These are phyloP conservation scores for Leccinum imitatum DNA, from an alignment of 768 basidiomycete species.

Conservation along the genomic window DNA sequence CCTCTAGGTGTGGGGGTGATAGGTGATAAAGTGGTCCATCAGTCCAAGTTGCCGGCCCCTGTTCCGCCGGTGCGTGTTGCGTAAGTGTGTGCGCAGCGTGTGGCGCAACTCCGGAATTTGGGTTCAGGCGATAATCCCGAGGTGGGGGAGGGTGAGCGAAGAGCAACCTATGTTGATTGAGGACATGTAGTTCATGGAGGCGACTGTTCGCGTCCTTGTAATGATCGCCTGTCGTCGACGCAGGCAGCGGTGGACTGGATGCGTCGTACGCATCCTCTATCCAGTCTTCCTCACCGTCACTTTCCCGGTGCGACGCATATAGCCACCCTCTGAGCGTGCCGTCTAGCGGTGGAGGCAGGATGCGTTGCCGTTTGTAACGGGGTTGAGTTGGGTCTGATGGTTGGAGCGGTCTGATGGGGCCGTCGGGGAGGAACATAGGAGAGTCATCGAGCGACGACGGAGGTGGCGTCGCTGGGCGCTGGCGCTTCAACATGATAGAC, in stretches of 20 bases:
- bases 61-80: slow-evolving; percentile 4
- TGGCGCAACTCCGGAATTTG: background rate
- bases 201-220: slow-evolving; percentile 65
- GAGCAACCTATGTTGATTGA: slow-evolving; percentile 62
- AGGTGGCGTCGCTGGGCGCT: slow-evolving; percentile 45
- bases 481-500: slow-evolving; percentile 53
- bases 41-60: background rate
- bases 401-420: slow-evolving; percentile 12
- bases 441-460: slow-evolving; percentile 32
- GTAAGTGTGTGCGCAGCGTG: background rate
- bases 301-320: slow-evolving; percentile 18
- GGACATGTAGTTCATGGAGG: slow-evolving; percentile 68
- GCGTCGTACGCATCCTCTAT: slow-evolving; percentile 36
- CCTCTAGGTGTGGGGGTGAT: background rate
- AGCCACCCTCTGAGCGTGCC: slow-evolving; percentile 51
- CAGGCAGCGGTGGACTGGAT: slow-evolving; percentile 20
- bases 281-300: slow-evolving; percentile 35
- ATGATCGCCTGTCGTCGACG: slow-evolving; percentile 24
- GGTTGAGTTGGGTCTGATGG: slow-evolving; percentile 21
- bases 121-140: slow-evolving; percentile 11
- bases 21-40: slow-evolving; percentile 9
- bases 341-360: slow-evolving; percentile 51
- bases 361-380: slow-evolving; percentile 54
- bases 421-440: slow-evolving; percentile 21
- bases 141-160: slow-evolving; percentile 27